Conservation (phyloP, 495 filamentous ascomycete species). For the Neurospora tetrasperma region DNA sequence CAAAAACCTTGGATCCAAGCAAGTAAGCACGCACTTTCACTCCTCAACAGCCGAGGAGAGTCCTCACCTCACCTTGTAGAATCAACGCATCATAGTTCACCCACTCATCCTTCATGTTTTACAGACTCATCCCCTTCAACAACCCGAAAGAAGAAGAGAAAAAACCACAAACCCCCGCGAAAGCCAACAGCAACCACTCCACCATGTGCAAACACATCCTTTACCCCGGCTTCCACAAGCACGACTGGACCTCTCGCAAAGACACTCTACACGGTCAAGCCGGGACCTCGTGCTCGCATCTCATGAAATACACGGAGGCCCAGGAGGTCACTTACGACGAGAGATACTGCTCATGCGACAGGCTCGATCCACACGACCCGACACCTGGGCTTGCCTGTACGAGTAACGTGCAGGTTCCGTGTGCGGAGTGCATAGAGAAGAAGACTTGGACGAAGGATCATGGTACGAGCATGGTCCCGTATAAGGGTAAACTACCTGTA, state of each 20-base stretch:
- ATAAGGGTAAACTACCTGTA: too few species aligned
- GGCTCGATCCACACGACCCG: too few species aligned
- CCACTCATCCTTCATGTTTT: not conserved
- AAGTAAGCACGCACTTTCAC: too few species aligned
- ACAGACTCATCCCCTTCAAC: not conserved
- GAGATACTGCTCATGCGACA: too few species aligned
- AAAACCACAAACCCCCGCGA: not conserved
- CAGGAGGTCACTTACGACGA: not conserved
- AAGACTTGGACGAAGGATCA: too few species aligned
- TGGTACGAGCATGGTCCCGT: too few species aligned
- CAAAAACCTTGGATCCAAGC: too few species aligned
- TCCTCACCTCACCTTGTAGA: too few species aligned
- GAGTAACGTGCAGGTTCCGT: not conserved
- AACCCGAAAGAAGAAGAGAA: not conserved
- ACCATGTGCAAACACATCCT: not conserved
- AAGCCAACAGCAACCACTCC: not conserved
- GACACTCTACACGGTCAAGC: too few species aligned
- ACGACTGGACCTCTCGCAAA: too few species aligned
- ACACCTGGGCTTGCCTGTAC: too few species aligned
- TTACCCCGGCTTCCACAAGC: not conserved
- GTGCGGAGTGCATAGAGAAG: not conserved
- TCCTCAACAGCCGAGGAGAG: too few species aligned
- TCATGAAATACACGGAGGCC: not conserved
- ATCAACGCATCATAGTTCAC: not conserved
- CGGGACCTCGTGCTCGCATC: not conserved